Conservation (phyloP, 2,329 filamentous ascomycete genomes). For the Periconia sp. region DNA sequence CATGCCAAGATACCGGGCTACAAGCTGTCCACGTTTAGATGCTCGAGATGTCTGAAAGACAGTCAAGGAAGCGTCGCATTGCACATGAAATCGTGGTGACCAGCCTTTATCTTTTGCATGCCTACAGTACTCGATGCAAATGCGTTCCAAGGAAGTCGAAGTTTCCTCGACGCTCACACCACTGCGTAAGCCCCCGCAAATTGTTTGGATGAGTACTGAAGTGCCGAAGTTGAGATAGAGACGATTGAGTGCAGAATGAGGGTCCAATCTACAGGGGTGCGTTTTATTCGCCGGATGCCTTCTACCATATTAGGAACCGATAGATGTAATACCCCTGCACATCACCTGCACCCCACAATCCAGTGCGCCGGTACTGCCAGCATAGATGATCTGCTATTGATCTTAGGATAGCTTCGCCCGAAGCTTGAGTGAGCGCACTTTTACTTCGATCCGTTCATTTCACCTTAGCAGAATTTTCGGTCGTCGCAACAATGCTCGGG, state of each 20-base stretch:
- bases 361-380: conserved; percentile 2
- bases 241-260: conserved; percentile 7
- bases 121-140: conserved; percentile 13
- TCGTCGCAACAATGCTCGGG: conserved; percentile 9
- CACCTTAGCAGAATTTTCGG: not conserved
- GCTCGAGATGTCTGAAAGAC: conserved; percentile 6
- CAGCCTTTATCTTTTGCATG: conserved; percentile 14
- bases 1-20: too few relatives aligned
- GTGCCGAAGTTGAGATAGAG: conserved; percentile 10
- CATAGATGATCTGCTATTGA: conserved; percentile 6
- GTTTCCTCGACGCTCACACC: conserved; percentile 10
- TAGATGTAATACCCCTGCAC: conserved; percentile 10
- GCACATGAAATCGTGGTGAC: conserved; percentile 13
- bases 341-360: conserved; percentile 24
- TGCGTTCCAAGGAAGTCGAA: conserved; percentile 13
- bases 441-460: not conserved
- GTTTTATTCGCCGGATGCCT: conserved; percentile 13
- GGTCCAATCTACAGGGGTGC: conserved; percentile 8
- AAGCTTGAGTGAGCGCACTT: not conserved
- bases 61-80: conserved; percentile 7
- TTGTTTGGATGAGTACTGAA: conserved; percentile 1
- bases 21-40: conserved; percentile 9
- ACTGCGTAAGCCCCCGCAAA: conserved; percentile 7
- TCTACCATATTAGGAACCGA: conserved; percentile 18
- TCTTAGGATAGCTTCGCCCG: not conserved